Conservation (phyloP, 2,329 filamentous ascomycete genomes). For the Dothidotthia symphoricarpi region DNA sequence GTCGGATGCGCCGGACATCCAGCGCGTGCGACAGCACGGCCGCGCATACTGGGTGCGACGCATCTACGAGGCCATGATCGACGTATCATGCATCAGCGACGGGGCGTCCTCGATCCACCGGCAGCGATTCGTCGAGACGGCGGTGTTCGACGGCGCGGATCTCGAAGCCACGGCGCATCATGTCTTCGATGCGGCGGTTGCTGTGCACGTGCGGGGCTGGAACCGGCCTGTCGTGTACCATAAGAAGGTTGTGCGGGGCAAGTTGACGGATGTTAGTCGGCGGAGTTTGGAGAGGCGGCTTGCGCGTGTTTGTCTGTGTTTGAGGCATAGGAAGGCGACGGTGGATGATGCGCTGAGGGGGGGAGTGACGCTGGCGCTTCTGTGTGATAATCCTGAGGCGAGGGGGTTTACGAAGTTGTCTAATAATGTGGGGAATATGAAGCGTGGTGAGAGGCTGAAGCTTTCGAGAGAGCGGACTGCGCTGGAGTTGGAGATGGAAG, state of each 20-base stretch:
- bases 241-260: conserved; percentile 26
- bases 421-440: conserved; percentile 28
- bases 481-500: conserved; percentile 1
- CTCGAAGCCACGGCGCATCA: conserved; percentile 32
- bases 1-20: conserved; percentile 13
- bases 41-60: conserved; percentile 34
- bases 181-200: conserved; percentile 27
- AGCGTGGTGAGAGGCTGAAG: conserved; percentile 13
- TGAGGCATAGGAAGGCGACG: conserved; percentile 23
- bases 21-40: conserved; percentile 21
- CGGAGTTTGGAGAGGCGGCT: conserved; percentile 23
- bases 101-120: conserved; percentile 13
- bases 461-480: conserved; percentile 2
- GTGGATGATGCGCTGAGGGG: conserved; percentile 30
- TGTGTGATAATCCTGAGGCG: conserved; percentile 27
- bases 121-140: conserved; percentile 13
- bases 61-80: conserved; percentile 33
- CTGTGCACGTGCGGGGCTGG: conserved; percentile 30
- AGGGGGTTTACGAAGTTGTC: conserved; percentile 19
- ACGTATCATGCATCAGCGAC: conserved; percentile 20
- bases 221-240: conserved; percentile 20
- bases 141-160: conserved; percentile 14
- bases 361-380: conserved; percentile 21
- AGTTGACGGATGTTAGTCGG: conserved; percentile 15
- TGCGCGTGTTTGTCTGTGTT: conserved; percentile 16